These are phyloP conservation scores for Yamadazyma paraphyllophila DNA, from an alignment of 805 yeast species.

Conservation along the genomic window DNA sequence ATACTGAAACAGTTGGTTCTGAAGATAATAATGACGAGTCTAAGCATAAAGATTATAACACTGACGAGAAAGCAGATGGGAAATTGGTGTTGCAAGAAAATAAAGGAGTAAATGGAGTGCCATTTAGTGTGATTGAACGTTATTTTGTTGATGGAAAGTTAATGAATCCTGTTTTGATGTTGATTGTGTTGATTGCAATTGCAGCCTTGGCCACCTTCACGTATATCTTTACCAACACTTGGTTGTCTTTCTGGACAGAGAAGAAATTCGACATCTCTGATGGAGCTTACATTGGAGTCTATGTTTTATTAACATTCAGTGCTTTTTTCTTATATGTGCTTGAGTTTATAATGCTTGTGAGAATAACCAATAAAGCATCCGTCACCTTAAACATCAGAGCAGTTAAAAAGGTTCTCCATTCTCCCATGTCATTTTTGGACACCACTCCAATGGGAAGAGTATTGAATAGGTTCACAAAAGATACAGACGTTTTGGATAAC, in stretches of 20 bases:
- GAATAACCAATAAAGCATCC: conserved; percentile 52
- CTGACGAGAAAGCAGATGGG: conserved; percentile 23
- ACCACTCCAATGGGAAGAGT: conserved; percentile 85
- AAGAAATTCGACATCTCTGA: conserved; percentile 47
- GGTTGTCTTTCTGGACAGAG: conserved; percentile 84
- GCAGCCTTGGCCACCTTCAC: conserved; percentile 30
- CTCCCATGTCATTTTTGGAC: conserved; percentile 81
- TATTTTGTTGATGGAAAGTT: conserved; percentile 60
- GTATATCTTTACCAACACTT: conserved; percentile 57
- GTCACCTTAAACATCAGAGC: conserved; percentile 59
- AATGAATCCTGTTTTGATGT: conserved; percentile 23
- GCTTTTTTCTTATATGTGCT: conserved; percentile 42
- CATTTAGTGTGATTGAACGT: conserved; percentile 44
- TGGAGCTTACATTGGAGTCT: conserved; percentile 69
- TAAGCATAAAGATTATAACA: conserved; percentile 26
- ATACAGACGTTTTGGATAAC: conserved; percentile 78
- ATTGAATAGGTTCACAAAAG: conserved; percentile 81
- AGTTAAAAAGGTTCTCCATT: conserved; percentile 55
- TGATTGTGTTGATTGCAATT: neutral
- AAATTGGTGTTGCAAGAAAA: conserved; percentile 47
- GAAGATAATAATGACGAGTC: conserved; percentile 31
- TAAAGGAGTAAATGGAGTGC: conserved; percentile 55
- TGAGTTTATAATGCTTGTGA: conserved; percentile 47
- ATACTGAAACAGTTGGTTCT: conserved; percentile 4
- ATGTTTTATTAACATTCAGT: conserved; percentile 56